Conservation (phyloP, 768 basidiomycete species). For the Psilocybe subaeruginosa region DNA sequence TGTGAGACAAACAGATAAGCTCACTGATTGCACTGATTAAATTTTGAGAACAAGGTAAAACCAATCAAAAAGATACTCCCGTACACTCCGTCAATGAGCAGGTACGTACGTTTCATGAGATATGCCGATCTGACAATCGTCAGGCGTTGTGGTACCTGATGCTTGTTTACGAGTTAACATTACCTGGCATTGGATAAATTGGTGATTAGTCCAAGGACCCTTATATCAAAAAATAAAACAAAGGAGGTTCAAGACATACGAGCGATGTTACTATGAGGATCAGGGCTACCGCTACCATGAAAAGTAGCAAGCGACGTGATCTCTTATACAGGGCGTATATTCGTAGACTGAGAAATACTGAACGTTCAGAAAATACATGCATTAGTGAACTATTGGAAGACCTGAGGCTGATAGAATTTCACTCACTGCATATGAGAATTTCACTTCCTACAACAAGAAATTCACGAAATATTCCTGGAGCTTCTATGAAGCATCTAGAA, state of each 20-base stretch:
- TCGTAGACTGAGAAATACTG: no score
- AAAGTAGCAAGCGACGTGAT: background rate
- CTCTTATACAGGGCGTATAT: no score
- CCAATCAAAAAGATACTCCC: background rate
- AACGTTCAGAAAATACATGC: background rate
- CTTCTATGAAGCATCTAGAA: no score
- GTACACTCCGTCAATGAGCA: background rate
- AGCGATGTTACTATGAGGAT: background rate
- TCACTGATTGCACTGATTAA: background rate
- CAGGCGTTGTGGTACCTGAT: no score
- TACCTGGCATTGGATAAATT: no score
- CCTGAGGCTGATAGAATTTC: background rate
- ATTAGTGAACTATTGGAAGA: background rate
- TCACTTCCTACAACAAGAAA: background rate
- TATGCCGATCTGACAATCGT: no score
- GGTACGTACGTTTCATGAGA: background rate
- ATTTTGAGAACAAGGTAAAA: no score
- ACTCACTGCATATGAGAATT: constrained; percentile 1
- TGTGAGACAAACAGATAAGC: background rate
- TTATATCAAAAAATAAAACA: no score
- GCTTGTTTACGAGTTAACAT: no score
- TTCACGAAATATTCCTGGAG: no score
- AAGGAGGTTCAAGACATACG: background rate
- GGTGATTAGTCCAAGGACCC: no score
- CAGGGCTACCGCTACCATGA: background rate